Evolutionary conservation across 306 rosid genomes (phyloP), one percentile per base, ranked within the genome.

Genomic region (Heteromeles arbutifolia): DNA sequence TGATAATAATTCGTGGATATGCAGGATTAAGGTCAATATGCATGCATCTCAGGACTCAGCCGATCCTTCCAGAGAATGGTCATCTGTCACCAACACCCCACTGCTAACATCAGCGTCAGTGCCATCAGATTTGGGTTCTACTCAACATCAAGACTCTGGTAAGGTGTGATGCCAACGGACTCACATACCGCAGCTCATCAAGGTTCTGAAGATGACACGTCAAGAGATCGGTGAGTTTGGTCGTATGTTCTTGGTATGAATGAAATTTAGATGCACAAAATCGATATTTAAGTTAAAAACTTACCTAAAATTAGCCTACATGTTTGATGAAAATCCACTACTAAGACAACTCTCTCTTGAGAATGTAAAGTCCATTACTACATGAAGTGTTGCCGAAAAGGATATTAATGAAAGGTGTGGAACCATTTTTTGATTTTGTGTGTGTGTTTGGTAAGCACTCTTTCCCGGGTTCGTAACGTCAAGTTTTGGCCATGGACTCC

Each of bases 11-110:
- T 76, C 14, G 80, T 73, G 77, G 59, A 69, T 77, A 59, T 87
- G 85, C 97, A 95, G 98, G 90, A 95, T 95, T 65, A 95, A 85
- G 86, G 81, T 95, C 83, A 95, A 95, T 80, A 91, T 95, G 96
- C 88, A 86, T 76, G 96, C 92, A 65, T 80, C 96, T 69, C 83
- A 87, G 83, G 98, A 79, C 54, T 45, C 82, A 48, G 11, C 82
- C 43, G 82, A 83, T 75, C 85, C 82, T 77, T 81, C 88, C 70
- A 48, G 62, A 9, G 68, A 76, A 70, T 79, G 62, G 14, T 70
- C 69, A 61, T 69, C 77, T 34, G 43, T 73, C 74, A 29, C 65
- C 44, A 12, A n/a, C 44, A 17, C 70, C 53, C 58, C 64, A 66
- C 32, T 43, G 13, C 48, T 21, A 12, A 67, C 77, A 53, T 12